Conservation (phyloP, 495 filamentous ascomycete species). For the Astrocystis sublimbata region DNA sequence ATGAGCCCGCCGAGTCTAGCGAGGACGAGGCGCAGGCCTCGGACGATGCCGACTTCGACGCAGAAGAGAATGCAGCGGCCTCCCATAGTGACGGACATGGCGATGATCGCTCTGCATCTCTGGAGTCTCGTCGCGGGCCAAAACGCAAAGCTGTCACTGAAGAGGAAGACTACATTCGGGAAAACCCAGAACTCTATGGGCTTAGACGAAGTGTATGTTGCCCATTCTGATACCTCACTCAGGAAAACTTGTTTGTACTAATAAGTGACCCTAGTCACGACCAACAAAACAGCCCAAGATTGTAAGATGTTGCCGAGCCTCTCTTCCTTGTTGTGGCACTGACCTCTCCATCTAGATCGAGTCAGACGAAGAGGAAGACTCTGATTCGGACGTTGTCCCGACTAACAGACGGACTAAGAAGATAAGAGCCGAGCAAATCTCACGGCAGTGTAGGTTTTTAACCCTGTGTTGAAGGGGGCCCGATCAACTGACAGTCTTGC, state of each 20-base stretch:
- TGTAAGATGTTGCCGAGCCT: conserved; percentile 38
- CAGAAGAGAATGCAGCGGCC: conserved; percentile 62
- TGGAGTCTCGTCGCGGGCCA: conserved; percentile 59
- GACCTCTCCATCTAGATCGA: conserved; percentile 54
- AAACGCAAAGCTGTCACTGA: conserved; percentile 76
- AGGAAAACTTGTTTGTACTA: conserved; percentile 29
- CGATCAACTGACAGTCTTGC: conserved; percentile 28
- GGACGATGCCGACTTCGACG: conserved; percentile 78
- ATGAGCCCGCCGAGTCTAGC: conserved; percentile 47
- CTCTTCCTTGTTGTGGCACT: conserved; percentile 1
- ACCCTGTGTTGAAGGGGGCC: neutral
- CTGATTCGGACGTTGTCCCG: conserved; percentile 62
- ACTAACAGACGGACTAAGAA: conserved; percentile 50
- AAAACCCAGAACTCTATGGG: conserved; percentile 96
- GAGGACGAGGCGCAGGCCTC: conserved; percentile 63
- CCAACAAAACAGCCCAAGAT: conserved; percentile 52
- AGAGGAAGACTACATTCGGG: conserved; percentile 79
- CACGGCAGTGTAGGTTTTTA: conserved; percentile 46
- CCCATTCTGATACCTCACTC: conserved; percentile 9
- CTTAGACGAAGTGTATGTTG: conserved; percentile 81
- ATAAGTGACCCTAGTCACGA: conserved; percentile 47
- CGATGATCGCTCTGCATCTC: conserved; percentile 66
- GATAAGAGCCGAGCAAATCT: conserved; percentile 51
- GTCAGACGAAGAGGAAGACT: conserved; percentile 69
- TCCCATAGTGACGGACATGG: conserved; percentile 46